A percentile compares a stretch with the other conserved stretches of the same genome.
Conservation (phyloP, 164 flowering plant genomes). For the Sedum album region DNA sequence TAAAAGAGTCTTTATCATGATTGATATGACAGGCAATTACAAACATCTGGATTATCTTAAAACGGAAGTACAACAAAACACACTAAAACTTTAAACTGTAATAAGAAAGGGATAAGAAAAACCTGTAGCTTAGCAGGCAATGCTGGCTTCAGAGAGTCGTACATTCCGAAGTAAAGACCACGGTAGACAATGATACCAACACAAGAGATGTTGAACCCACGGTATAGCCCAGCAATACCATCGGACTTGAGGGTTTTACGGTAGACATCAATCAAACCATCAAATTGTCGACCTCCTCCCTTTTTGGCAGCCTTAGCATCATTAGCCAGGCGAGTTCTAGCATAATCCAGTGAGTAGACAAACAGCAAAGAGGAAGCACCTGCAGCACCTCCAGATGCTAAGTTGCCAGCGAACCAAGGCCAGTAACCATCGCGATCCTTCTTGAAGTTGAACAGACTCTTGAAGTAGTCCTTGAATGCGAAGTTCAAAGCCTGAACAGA, state of each 20-base stretch:
- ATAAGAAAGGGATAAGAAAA: conserved; percentile 3
- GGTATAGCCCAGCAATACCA: conserved; percentile 85
- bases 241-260: conserved; percentile 61
- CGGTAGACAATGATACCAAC: conserved; percentile 77
- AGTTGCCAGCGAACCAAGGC: conserved; percentile 81
- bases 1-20: too few relatives aligned
- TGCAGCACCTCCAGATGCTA: conserved; percentile 89
- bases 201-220: conserved; percentile 79
- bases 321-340: conserved; percentile 74
- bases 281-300: conserved; percentile 85
- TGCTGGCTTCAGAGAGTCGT: conserved; percentile 79
- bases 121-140: conserved; percentile 55
- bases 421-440: conserved; percentile 81
- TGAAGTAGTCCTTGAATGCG: conserved; percentile 90
- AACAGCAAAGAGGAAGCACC: conserved; percentile 78
- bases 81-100: not conserved
- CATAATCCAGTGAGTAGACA: conserved; percentile 77
- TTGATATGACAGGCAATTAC: too few relatives aligned
- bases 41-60: too few relatives aligned
- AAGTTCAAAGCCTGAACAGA: conserved; percentile 66
- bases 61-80: not conserved
- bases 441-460: conserved; percentile 75
- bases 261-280: conserved; percentile 77
- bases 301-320: conserved; percentile 80
- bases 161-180: conserved; percentile 83